Evolutionary conservation across 345 rosid species (phyloP).

Genomic region (Lenwebbia sp.): DNA sequence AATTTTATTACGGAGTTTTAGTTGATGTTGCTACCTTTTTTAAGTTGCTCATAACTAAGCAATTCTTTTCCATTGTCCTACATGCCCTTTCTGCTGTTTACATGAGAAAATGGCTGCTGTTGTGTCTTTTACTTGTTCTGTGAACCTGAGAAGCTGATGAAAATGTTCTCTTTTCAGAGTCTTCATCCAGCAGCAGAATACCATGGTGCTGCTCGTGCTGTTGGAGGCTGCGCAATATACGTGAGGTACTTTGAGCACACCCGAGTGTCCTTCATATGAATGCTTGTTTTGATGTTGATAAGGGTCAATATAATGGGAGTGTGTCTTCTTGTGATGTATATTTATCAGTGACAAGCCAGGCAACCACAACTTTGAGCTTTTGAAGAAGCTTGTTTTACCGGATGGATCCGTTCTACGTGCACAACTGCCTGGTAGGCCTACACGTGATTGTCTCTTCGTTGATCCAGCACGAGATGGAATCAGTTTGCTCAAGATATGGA

Average conservation of each 20-base stretch:
- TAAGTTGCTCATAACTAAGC: background rate
- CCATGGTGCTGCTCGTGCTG: constrained; percentile 92
- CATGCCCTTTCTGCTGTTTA: background rate
- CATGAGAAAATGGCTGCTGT: background rate
- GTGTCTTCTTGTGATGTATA: background rate
- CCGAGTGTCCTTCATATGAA: background rate
- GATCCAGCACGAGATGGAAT: constrained; percentile 91
- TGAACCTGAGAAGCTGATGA: background rate
- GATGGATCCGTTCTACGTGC: constrained; percentile 93
- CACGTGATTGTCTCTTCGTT: constrained; percentile 71
- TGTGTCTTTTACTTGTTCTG: background rate
- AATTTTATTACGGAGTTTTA: background rate
- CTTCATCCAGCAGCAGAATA: constrained; percentile 92
- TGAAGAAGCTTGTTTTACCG: constrained; percentile 84
- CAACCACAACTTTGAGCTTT: constrained; percentile 73
- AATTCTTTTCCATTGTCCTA: background rate
- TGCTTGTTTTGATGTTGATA: background rate
- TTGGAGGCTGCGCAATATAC: constrained; percentile 95
- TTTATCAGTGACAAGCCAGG: constrained; percentile 85
- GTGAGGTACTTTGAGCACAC: constrained; percentile 50
- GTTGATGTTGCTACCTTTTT: background rate
- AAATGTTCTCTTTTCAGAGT: constrained; percentile 42
- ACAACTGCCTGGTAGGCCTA: constrained; percentile 85
- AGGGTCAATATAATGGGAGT: background rate
- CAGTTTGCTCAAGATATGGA: constrained; percentile 94